Evolutionary conservation across 2,329 filamentous ascomycete species (phyloP), one percentile per base, ranked within the genome.

Genomic region (Phialophora expanda): DNA sequence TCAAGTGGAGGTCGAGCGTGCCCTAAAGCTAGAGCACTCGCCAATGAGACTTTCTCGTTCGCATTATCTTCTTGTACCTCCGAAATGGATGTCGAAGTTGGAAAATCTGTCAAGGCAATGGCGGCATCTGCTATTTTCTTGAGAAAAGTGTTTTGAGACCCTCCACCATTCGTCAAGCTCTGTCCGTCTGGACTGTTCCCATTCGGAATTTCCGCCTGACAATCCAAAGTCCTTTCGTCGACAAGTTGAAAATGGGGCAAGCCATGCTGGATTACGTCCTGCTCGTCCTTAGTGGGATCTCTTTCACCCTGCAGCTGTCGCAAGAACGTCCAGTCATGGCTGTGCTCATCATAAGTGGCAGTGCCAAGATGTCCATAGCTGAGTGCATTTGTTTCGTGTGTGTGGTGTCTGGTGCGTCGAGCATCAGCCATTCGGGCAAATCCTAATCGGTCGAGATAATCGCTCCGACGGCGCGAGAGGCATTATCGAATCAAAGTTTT

Each of bases 321-420:
- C 26, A 69, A 57, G 38, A 72, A 72, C 5, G 26, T 61, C 70
- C 70, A 72, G 28, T 34, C 48, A 30, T 69, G 60, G 22, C 30
- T 57, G 24, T 48, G 30, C 11, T 62, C 61, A 62, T 71, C 62
- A 38, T 71, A 72, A 22, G 55, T 66, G 9, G 68, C 65, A 24
- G 66, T 71, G 8, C 70, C 70, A 41, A 70, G 64, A 56, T 70
- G 67, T 50, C 70, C 70, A 60, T 70, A 71, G 22, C 50, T 68
- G n/a, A 71, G 41, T 6, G 58, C 58, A 38, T 60, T 69, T 4
- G 69, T 62, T 61, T 70, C 69, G 54, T 71, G 70, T n/a, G 63
- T 50, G 61, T 69, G 62, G 51, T 56, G 53, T 56, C 48, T 55
- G 44, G 17, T 44, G 14, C 64, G 68, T 56, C 65, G 54, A 44